Base-by-base conservation (phyloP, 768 basidiomycete genomes). In the Rhizopogon sp. region DNA sequence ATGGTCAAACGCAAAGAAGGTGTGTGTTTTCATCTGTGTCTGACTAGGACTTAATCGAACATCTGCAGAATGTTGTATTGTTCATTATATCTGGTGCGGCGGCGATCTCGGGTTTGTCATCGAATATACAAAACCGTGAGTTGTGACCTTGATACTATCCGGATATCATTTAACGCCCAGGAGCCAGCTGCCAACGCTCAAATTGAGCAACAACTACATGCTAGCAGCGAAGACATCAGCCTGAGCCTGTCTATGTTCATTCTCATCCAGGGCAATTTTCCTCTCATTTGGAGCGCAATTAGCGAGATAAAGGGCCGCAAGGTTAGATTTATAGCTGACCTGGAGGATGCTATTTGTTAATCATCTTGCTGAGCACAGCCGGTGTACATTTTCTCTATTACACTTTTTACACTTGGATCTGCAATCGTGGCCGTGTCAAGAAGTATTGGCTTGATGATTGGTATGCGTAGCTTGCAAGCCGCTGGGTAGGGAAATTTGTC, bases 161-260 rank as follows among this genome's bases (percentile, higher is more conserved):
- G 54, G 63, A 3, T n/a, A 16, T 53, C 37, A 4, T 50, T 35
- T 31, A 49, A 22, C 16, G 47, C 17, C 6, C 0, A 9, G 43
- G 16, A 20, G 22, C n/a, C 55, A 90, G 88, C 89, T 43, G 83
- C 87, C 5, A 85, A 90, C 17, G 71, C 80, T 29, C 74, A 85
- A 54, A 85, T 90, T 69, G 78, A 85, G 59, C 60, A 64, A 3
- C 74, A 85, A 28, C 72, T 93, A 20, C 79, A 79, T 45, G 83
- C 88, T 2, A 81, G 82, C 0, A 73, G 77, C 50, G 71, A 76
- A 7, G 76, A 86, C 43, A 83, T 93, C 54, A 85, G 87, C 55
- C 74, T 81, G 66, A 85, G 80, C 59, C 69, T 91, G 35, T 85
- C 88, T 1, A 54, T 88, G 22, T 91, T 88, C 69, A 83, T 90